Evolutionary conservation across 208 protist genomes (phyloP), one percentile per base, ranked within the genome.

Genomic region (Leishmania tarentolae): DNA sequence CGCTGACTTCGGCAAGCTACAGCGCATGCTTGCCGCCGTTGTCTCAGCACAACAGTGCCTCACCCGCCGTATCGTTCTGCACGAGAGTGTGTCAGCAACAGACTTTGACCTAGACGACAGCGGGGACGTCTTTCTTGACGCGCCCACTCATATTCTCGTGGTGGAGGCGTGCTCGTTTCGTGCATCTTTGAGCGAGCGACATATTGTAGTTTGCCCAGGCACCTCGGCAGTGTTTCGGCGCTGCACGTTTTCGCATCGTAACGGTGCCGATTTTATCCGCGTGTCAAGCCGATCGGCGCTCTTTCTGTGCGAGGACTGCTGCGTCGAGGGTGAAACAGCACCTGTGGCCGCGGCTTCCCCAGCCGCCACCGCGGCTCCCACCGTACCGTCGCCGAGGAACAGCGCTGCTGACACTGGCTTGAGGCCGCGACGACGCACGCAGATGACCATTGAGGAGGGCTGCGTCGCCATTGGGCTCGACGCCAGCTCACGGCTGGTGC

Each of bases 141-240:
- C 69, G 2, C 78, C 83, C 9, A 81, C 57, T 37, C 80, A 90
- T 68, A 40, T 95, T 69, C 40, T 94, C 35, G 40, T 88, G 8
- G 78, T 94, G 24, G 86, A 92, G 53, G 73, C 79, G 57, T 95
- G 92, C 76, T 79, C 61, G 19, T 94, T 95, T 83, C 53, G 76
- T 28, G 37, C 37, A 56, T 19, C 72, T 19, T 72, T 71, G 68
- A 66, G 72, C 50, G 56, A 82, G 8, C 87, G 89, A 40, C 74
- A 92, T 61, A 69, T 96, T 35, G 81, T 89, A 44, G 59, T 86
- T 2, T 83, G 83, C n/a, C 87, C 87, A 3, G 77, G 81, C 56
- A 92, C 85, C 5, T 78, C 87, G 63, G 93, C 91, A 24, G 80
- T 88, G 68, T 94, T 96, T 79, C 83, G 81, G 0, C 77, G 76